These are phyloP conservation scores for Solanum bulbocastanum DNA, from an alignment of 257 asterid genomes.

Conservation along the genomic window DNA sequence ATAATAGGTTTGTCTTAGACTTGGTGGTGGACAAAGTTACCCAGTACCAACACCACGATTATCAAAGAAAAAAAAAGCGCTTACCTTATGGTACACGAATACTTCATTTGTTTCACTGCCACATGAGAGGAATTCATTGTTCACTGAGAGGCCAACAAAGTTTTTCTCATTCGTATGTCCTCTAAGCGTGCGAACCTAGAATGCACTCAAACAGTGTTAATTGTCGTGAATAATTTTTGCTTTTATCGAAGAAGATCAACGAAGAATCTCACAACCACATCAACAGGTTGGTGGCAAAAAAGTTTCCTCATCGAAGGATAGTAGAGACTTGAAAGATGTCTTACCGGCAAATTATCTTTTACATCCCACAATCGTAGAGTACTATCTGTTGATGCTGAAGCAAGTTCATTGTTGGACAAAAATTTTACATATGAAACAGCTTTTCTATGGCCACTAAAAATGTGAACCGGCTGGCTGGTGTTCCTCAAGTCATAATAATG, in stretches of 20 bases:
- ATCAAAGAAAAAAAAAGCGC: background rate
- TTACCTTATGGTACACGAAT: conserved; percentile 35
- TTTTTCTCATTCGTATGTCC: conserved; percentile 46
- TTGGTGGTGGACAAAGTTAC: background rate
- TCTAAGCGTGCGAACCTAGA: conserved; percentile 26
- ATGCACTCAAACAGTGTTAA: background rate
- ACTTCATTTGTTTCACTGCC: conserved; percentile 45
- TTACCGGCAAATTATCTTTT: conserved; percentile 18
- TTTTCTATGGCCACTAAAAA: conserved; percentile 33
- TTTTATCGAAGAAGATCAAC: background rate
- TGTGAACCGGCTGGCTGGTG: conserved; percentile 24
- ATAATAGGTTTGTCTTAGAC: background rate
- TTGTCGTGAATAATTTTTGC: background rate
- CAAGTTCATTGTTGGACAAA: conserved; percentile 34
- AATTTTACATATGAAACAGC: conserved; percentile 39
- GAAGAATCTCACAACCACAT: background rate
- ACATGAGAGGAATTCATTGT: conserved; percentile 29
- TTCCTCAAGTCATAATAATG: conserved; percentile 40
- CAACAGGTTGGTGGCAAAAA: background rate
- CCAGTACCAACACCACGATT: background rate
- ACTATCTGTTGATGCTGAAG: conserved; percentile 40
- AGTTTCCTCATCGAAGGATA: background rate
- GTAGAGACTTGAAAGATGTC: background rate
- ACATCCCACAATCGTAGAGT: conserved; percentile 38
- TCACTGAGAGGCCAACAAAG: conserved; percentile 34